Evolutionary conservation across 805 yeast species (phyloP).

Genomic region (Tetrapisispora namnaoensis): DNA sequence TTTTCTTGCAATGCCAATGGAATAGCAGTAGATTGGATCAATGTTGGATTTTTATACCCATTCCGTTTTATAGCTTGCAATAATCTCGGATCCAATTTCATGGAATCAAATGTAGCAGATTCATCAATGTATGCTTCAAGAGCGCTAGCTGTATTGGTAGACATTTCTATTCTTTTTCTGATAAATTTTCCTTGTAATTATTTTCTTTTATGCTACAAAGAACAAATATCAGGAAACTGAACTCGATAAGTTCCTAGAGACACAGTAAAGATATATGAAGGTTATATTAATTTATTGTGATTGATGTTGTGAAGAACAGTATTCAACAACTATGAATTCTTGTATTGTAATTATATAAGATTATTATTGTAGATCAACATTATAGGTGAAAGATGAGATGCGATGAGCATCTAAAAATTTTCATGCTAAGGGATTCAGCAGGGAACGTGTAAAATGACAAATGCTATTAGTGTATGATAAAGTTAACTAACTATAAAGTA

Average conservation of each 20-base stretch:
- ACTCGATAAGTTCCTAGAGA: too few species aligned
- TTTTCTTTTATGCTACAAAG: not conserved
- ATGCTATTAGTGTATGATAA: not conserved
- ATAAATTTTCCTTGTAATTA: not conserved
- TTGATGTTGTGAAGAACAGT: too few species aligned
- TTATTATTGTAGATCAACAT: not conserved
- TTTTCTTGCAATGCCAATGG: conserved; percentile 85
- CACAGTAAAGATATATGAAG: too few species aligned
- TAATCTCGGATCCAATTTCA: conserved; percentile 74
- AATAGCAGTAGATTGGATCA: conserved; percentile 84
- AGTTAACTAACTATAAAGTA: too few species aligned
- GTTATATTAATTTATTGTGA: too few species aligned
- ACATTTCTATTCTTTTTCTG: conserved; percentile 9
- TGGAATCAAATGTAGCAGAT: conserved; percentile 57
- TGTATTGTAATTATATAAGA: not conserved
- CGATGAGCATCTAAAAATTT: conserved; percentile 1
- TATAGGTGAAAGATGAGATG: not conserved
- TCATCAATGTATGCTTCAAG: conserved; percentile 66
- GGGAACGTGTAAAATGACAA: not conserved
- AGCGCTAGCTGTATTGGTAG: conserved; percentile 33
- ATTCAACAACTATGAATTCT: not conserved
- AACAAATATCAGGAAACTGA: too few species aligned
- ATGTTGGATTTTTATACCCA: conserved; percentile 80
- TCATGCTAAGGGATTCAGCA: not conserved
- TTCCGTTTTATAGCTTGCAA: conserved; percentile 72